phyloP scores from a whole-genome alignment of 2,329 filamentous ascomycete species.

The Xylariaceae sp. region DNA sequence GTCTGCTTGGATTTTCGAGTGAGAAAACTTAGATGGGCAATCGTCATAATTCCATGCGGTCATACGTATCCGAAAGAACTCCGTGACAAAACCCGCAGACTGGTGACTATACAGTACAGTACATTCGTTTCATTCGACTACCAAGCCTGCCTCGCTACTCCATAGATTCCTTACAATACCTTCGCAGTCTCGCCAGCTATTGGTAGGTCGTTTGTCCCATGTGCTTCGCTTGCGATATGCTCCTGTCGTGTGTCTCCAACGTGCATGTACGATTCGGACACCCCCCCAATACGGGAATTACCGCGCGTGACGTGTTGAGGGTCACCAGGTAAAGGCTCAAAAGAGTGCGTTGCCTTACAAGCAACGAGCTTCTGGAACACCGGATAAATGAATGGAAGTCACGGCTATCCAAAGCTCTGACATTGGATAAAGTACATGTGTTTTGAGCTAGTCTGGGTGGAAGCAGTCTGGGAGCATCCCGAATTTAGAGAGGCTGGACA shows the following conservation, averaged over 20 bases:
- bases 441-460: constrained; percentile 18
- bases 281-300: constrained; percentile 27
- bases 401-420: too few relatives aligned
- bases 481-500: constrained; percentile 22
- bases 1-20: too few relatives aligned
- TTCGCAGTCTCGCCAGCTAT: constrained; percentile 16
- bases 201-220: constrained; percentile 16
- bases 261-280: constrained; percentile 26
- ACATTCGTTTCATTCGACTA: constrained; percentile 1
- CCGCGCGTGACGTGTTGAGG: constrained; percentile 18
- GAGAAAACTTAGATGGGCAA: too few relatives aligned
- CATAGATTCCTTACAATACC: background rate
- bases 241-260: constrained; percentile 26
- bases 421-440: constrained; percentile 23
- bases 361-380: constrained; percentile 31
- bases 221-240: constrained; percentile 25
- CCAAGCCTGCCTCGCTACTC: too few relatives aligned
- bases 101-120: constrained; percentile 9
- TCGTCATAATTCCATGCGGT: too few relatives aligned
- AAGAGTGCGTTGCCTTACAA: constrained; percentile 11
- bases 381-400: constrained; percentile 32
- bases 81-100: constrained; percentile 9
- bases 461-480: constrained; percentile 9
- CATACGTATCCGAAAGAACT: constrained; percentile 7
- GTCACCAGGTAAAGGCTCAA: constrained; percentile 17